Evolutionary conservation across 345 rosid genomes (phyloP), one percentile per base, ranked within the genome.

Genomic region (Cardamine chenopodiifolia): DNA sequence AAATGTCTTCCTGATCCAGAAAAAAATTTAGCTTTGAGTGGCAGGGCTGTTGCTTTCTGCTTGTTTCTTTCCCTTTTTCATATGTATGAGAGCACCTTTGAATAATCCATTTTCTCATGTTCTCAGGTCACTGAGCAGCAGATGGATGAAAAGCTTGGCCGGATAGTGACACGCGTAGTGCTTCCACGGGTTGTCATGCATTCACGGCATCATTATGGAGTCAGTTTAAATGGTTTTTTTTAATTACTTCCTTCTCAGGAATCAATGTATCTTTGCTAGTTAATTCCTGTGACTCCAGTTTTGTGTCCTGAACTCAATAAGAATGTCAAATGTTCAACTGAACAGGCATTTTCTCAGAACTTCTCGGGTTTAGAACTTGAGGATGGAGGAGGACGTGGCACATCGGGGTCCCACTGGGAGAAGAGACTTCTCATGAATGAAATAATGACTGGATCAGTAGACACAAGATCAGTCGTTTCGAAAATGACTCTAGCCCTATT

Each of bases 321-420:
- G 15, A 17, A 10, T 68, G 37, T 35, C 60, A 54, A 73, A 17
- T 44, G 35, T 34, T 67, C 63, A 32, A 62, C 91, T 92, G 98
- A 25, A 73, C 92, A 95, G 99, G 96, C 99, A 50, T 95, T 89
- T 74, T 90, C 97, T 48, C 91, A 87, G 59, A 95, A 95, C 80
- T 92, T 92, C 75, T 92, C 97, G 4, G 99, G 99, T 44, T 86
- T 95, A 77, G 99, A 95, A 82, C 92, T 95, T 60, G 99, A 95
- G 79, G 99, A 95, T 84, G 99, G 99, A 68, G 99, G 99, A 79
- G 99, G 99, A 48, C 98, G 99, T 57, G 99, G 99, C 70, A 95
- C 99, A 69, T 95, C 99, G 67, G 99, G 99, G 69, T 95, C 99
- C 52, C 99, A 95, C 75, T 95, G 99, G 99, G 99, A 95, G 62